Percentiles rank a stretch among this genome's conserved stretches.
Conservation (phyloP, 306 rosid species). For the Cyamopsis tetragonoloba region DNA sequence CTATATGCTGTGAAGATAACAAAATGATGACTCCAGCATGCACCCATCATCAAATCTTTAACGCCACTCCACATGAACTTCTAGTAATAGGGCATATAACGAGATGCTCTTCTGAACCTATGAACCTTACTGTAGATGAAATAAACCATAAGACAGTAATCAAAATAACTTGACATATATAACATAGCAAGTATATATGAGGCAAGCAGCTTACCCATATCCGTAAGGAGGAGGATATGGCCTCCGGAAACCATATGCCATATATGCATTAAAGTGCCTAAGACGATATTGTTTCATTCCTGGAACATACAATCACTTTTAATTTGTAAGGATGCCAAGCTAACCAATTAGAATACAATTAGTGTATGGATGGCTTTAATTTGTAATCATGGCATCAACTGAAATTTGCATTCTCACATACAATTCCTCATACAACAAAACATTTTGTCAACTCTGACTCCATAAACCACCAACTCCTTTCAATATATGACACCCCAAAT, state of each 20-base stretch:
- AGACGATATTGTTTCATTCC: slow-evolving; percentile 90
- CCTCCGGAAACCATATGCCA: slow-evolving; percentile 71
- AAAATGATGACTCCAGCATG: slow-evolving; percentile 11
- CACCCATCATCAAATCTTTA: background rate
- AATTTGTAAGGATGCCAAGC: background rate
- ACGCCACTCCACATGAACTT: slow-evolving; percentile 13
- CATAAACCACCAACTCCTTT: slow-evolving; percentile 4
- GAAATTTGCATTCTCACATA: background rate
- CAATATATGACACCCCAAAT: background rate
- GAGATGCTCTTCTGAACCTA: slow-evolving; percentile 68
- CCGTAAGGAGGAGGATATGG: slow-evolving; percentile 84
- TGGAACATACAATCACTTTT: slow-evolving; percentile 46
- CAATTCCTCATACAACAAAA: slow-evolving; percentile 9
- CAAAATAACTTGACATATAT: background rate
- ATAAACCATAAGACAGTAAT: slow-evolving; percentile 6
- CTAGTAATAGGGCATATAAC: slow-evolving; percentile 85
- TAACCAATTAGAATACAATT: background rate
- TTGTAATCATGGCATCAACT: background rate
- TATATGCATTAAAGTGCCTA: slow-evolving; percentile 71
- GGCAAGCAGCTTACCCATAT: slow-evolving; percentile 65
- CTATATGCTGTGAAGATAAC: slow-evolving; percentile 1
- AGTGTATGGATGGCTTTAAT: background rate
- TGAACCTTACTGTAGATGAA: slow-evolving; percentile 67
- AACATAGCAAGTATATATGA: background rate
- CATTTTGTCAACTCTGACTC: background rate